Percentiles rank a stretch among this genome's conserved stretches.
Conservation (phyloP, 257 asterid species). For the Solanum chiquidenum region DNA sequence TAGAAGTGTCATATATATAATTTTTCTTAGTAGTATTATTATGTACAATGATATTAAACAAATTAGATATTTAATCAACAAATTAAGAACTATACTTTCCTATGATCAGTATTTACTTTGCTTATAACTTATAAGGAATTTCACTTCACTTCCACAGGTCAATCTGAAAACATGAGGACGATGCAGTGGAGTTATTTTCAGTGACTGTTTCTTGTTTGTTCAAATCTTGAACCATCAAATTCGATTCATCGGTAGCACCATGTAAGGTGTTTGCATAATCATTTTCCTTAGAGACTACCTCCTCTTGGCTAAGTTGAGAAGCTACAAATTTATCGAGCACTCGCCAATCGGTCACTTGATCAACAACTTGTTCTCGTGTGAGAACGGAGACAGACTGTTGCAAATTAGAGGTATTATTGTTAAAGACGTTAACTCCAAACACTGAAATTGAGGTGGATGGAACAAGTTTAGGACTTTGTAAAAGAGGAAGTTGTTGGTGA, state of each 20-base stretch:
- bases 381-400: conserved; percentile 4
- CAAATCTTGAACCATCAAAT: conserved; percentile 11
- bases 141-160: conserved; percentile 39
- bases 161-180: conserved; percentile 32
- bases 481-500: conserved; percentile 42
- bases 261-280: conserved; percentile 19
- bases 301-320: conserved; percentile 75
- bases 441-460: conserved; percentile 14
- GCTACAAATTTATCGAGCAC: conserved; percentile 82
- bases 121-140: neutral
- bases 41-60: conserved; percentile 5
- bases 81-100: neutral
- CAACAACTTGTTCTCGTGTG: conserved; percentile 9
- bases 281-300: conserved; percentile 22
- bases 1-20: neutral
- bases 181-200: conserved; percentile 28
- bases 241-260: conserved; percentile 11
- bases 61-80: neutral
- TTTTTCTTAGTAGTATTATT: conserved; percentile 4
- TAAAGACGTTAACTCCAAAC: neutral
- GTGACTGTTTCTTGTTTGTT: conserved; percentile 11
- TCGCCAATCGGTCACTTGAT: conserved; percentile 68
- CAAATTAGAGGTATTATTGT: neutral
- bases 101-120: neutral
- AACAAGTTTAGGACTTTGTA: conserved; percentile 41